Evolutionary conservation across 1,284 basidiomycete genomes (phyloP).

Genomic region (Paramarasmius palmivorus): DNA sequence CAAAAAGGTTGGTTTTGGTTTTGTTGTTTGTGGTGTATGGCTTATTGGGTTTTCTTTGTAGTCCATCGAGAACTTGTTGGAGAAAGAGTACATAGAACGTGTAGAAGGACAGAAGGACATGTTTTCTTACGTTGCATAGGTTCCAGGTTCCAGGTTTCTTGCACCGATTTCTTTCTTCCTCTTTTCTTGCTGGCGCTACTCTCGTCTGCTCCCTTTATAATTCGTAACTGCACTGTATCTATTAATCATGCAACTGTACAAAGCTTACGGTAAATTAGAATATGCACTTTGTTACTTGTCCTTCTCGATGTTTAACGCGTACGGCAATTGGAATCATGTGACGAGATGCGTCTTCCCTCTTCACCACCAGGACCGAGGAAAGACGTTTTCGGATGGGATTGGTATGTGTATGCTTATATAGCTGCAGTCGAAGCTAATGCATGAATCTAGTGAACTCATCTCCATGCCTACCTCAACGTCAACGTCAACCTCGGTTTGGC

Average conservation of each 20-base stretch:
- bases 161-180: neutral
- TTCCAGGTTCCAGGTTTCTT: conserved; percentile 10
- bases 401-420: conserved; percentile 51
- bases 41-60: conserved; percentile 28
- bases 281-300: too few species aligned
- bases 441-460: conserved; percentile 35
- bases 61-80: conserved; percentile 95
- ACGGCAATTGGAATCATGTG: too few species aligned
- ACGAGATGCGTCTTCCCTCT: too few species aligned
- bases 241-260: too few species aligned
- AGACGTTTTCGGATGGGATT: conserved; percentile 28
- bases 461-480: conserved; percentile 35
- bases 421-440: conserved; percentile 11
- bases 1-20: conserved; percentile 65
- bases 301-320: too few species aligned
- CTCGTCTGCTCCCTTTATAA: too few species aligned
- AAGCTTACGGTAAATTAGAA: too few species aligned
- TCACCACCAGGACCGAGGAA: neutral
- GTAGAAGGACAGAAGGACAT: conserved; percentile 81
- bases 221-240: too few species aligned
- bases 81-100: conserved; percentile 98
- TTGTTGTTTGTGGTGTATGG: conserved; percentile 1
- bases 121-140: conserved; percentile 73
- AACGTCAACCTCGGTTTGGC: conserved; percentile 10
- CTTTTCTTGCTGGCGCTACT: too few species aligned